A percentile compares a stretch with the other conserved stretches of the same genome.
phyloP scores from a whole-genome alignment of 805 yeast genomes.

The Candida anglica region DNA sequence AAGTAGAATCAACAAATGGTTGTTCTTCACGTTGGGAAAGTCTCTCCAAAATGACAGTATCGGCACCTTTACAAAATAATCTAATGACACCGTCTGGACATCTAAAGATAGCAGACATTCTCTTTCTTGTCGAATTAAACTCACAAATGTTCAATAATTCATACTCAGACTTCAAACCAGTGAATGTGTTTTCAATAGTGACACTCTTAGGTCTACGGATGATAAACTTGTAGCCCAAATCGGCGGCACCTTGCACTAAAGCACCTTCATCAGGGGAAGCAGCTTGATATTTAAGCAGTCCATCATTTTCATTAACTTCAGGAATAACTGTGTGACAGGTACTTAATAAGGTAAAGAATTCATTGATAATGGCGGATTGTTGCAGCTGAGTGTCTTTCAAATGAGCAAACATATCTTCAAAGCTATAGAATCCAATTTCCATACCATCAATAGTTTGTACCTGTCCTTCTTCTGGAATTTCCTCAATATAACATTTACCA shows the following conservation, averaged over 20 bases:
- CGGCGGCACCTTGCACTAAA: conserved; percentile 92
- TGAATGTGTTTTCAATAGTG: conserved; percentile 51
- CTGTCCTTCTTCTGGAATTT: conserved; percentile 85
- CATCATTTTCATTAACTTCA: conserved; percentile 57
- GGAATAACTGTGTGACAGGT: conserved; percentile 98
- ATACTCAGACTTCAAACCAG: conserved; percentile 48
- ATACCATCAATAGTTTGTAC: conserved; percentile 72
- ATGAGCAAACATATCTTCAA: conserved; percentile 55
- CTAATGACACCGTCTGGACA: conserved; percentile 92
- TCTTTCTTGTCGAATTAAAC: conserved; percentile 93
- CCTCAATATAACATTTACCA: conserved; percentile 82
- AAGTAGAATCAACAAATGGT: conserved; percentile 79
- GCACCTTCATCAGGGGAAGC: conserved; percentile 99
- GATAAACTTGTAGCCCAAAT: conserved; percentile 76
- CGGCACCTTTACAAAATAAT: conserved; percentile 95
- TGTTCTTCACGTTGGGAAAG: conserved; percentile 55
- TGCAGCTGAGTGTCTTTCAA: conserved; percentile 42
- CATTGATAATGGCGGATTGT: conserved; percentile 53
- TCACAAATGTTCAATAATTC: conserved; percentile 90
- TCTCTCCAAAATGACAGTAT: conserved; percentile 89
- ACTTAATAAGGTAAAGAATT: conserved; percentile 78
- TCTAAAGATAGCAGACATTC: conserved; percentile 94
- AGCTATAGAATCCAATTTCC: conserved; percentile 74
- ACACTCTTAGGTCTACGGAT: conserved; percentile 84
- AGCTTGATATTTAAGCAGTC: conserved; percentile 87